Percentiles rank a stretch among this genome's conserved stretches.
Evolutionary conservation across 2,329 filamentous ascomycete genomes (phyloP).

Genomic region (Acephala macrosclerotiorum): DNA sequence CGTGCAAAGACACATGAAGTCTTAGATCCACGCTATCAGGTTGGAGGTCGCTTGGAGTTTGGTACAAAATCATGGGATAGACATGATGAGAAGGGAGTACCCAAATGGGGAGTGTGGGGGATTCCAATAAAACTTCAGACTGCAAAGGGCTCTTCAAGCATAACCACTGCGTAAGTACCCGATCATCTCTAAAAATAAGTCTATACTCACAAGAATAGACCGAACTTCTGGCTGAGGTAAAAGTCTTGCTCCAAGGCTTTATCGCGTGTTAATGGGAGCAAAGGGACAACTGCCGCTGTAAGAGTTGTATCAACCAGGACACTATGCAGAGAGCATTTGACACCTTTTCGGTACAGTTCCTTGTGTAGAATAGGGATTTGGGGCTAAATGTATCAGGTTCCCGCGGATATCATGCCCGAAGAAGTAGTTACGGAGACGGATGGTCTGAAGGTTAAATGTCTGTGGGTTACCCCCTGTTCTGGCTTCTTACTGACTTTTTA

Average conservation of each 20-base stretch:
- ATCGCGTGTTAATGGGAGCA: slow-evolving; percentile 21
- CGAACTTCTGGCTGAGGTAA: slow-evolving; percentile 50
- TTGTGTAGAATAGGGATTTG: slow-evolving; percentile 10
- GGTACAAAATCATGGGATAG: slow-evolving; percentile 12
- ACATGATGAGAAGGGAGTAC: slow-evolving; percentile 22
- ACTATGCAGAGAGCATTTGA: slow-evolving; percentile 75
- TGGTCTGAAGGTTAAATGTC: slow-evolving; percentile 59
- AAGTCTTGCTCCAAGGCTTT: slow-evolving; percentile 11
- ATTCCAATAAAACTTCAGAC: slow-evolving; percentile 24
- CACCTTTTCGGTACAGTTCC: slow-evolving; percentile 66
- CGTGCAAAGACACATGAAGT: slow-evolving; percentile 8
- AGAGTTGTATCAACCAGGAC: slow-evolving; percentile 69
- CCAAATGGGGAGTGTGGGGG: slow-evolving; percentile 31
- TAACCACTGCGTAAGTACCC: slow-evolving; percentile 15
- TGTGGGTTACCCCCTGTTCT: slow-evolving; percentile 30
- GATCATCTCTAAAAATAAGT: background rate
- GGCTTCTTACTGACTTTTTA: slow-evolving; percentile 10
- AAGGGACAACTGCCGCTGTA: slow-evolving; percentile 76
- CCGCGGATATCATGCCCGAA: slow-evolving; percentile 48
- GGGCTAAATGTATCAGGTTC: slow-evolving; percentile 50
- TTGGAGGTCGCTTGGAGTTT: slow-evolving; percentile 13
- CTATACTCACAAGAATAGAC: slow-evolving; percentile 38
- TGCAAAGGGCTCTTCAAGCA: background rate
- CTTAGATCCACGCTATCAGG: slow-evolving; percentile 18
- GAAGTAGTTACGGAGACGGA: slow-evolving; percentile 45